Conservation (phyloP, 1,139 yeast species). For the Schwanniomyces etchellsii region DNA sequence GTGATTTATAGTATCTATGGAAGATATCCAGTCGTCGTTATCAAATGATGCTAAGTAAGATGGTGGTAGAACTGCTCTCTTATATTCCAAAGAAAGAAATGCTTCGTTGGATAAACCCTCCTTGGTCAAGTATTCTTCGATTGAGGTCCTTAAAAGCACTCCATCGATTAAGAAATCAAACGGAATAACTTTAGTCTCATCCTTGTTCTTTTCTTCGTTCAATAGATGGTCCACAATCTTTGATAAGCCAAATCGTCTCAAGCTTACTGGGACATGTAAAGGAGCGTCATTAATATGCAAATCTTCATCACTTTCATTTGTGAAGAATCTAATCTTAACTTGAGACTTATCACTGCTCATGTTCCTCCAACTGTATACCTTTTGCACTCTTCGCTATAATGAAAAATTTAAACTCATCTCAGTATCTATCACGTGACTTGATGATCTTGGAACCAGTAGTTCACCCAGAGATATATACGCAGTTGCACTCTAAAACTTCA, state of each 20-base stretch:
- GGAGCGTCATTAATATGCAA: constrained; percentile 78
- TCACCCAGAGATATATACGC: no score
- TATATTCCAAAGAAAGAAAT: constrained; percentile 75
- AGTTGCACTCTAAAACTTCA: constrained; percentile 11
- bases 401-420: constrained; percentile 11
- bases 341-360: constrained; percentile 36
- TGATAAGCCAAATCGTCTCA: constrained; percentile 87
- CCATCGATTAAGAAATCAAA: constrained; percentile 92
- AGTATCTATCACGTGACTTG: constrained; percentile 6
- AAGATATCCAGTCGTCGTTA: constrained; percentile 95
- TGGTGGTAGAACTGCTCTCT: constrained; percentile 91
- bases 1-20: constrained; percentile 51
- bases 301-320: constrained; percentile 75
- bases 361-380: constrained; percentile 27
- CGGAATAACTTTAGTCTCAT: constrained; percentile 63
- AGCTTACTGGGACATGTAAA: constrained; percentile 75
- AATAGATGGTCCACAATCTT: constrained; percentile 91
- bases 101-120: constrained; percentile 84
- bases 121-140: constrained; percentile 70
- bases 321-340: constrained; percentile 75
- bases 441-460: no score
- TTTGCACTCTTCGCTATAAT: constrained; percentile 4
- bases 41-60: constrained; percentile 81
- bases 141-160: constrained; percentile 65
- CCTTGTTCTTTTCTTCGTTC: constrained; percentile 23